These are phyloP conservation scores for Flaveria bidentis DNA, from an alignment of 129 eudicot species.

Conservation along the genomic window DNA sequence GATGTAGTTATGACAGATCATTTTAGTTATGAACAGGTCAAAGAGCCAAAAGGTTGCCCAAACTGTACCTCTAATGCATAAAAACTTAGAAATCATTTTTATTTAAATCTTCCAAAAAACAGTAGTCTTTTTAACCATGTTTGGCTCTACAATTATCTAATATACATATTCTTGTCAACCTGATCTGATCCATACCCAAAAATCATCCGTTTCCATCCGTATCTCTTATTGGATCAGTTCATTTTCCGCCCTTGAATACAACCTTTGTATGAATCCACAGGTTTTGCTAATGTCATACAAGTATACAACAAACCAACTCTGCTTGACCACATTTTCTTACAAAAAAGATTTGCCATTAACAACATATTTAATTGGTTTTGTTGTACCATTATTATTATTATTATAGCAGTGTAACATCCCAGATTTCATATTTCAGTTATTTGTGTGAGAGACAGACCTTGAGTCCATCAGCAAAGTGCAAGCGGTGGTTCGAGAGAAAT, in stretches of 20 bases:
- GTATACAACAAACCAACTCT: background rate
- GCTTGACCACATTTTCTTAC: background rate
- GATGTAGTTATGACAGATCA: background rate
- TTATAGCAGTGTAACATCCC: background rate
- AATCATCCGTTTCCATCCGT: background rate
- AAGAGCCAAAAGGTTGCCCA: too few relatives aligned
- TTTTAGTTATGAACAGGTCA: background rate
- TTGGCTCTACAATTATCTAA: background rate
- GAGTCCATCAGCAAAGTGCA: slow-evolving; percentile 46
- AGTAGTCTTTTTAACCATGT: background rate
- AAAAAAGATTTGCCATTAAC: too few relatives aligned
- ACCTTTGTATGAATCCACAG: background rate
- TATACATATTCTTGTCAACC: background rate
- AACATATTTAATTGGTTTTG: slow-evolving; percentile 10
- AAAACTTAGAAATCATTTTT: background rate
- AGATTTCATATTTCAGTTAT: slow-evolving; percentile 10
- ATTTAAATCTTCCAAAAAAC: background rate
- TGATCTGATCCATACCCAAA: background rate
- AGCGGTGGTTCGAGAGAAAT: slow-evolving; percentile 39
- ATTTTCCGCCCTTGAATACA: background rate
- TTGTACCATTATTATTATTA: background rate
- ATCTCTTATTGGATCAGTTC: background rate
- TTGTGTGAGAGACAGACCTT: slow-evolving; percentile 38
- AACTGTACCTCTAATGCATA: background rate
- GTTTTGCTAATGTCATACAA: background rate